Evolutionary conservation across 306 rosid species (phyloP).

Genomic region (Sicyos baderoa): DNA sequence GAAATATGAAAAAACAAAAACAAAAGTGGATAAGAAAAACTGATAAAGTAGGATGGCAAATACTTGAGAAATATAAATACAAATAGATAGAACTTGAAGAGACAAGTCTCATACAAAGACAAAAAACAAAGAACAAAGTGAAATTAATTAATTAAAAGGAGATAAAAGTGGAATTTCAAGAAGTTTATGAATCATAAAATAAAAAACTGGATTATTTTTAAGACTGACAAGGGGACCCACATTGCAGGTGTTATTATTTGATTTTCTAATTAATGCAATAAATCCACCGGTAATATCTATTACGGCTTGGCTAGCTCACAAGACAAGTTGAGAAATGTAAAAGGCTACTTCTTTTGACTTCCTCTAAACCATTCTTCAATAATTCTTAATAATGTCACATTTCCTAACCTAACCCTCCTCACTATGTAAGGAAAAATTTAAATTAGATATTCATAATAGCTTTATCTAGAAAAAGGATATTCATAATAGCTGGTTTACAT

Average conservation of each 20-base stretch:
- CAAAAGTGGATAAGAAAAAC: too few species aligned
- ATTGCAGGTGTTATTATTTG: background rate
- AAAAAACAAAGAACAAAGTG: background rate
- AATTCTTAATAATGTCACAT: background rate
- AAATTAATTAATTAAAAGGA: background rate
- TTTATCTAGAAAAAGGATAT: background rate
- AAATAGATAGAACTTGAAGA: too few species aligned
- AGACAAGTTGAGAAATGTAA: background rate
- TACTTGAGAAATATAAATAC: too few species aligned
- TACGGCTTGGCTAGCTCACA: background rate
- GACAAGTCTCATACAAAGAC: background rate
- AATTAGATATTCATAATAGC: background rate
- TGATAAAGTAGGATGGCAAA: too few species aligned
- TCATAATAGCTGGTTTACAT: background rate
- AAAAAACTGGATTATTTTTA: background rate
- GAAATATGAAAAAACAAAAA: too few species aligned
- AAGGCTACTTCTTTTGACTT: background rate
- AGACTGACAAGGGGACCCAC: slow-evolving; percentile 14
- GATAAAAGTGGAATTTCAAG: background rate
- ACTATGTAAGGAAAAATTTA: background rate
- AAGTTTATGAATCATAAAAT: background rate
- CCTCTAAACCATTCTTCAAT: background rate
- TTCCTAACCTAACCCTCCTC: background rate
- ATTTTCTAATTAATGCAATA: background rate
- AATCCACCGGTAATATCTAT: background rate